These are phyloP conservation scores for Gnaphalium uliginosum DNA, from an alignment of 129 eudicot species.

Conservation along the genomic window DNA sequence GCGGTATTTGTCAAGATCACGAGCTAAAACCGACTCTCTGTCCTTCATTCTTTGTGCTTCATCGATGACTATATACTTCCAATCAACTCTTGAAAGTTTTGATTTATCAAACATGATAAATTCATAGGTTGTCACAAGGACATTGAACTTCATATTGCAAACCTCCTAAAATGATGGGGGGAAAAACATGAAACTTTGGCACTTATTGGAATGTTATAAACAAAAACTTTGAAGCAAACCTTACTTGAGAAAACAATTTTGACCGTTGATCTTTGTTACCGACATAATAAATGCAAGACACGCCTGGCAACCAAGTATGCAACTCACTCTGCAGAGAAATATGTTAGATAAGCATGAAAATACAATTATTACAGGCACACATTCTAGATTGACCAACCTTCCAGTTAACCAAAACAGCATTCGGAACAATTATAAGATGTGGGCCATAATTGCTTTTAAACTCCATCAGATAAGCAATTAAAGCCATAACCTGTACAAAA, in stretches of 20 bases:
- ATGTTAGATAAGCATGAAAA: conserved; percentile 20
- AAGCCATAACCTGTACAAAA: conserved; percentile 80
- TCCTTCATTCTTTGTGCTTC: conserved; percentile 99
- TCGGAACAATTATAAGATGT: conserved; percentile 96
- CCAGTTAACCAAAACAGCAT: conserved; percentile 98
- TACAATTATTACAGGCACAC: background rate
- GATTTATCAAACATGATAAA: conserved; percentile 92
- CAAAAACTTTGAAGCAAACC: conserved; percentile 16
- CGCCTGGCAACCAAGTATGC: conserved; percentile 89
- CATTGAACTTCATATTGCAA: conserved; percentile 80
- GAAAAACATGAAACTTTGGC: background rate
- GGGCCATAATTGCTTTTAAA: conserved; percentile 97
- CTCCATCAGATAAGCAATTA: conserved; percentile 97
- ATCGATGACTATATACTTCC: conserved; percentile 97
- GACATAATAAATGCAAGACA: conserved; percentile 87
- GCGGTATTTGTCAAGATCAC: conserved; percentile 95
- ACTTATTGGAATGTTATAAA: background rate
- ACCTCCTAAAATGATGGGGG: conserved; percentile 61
- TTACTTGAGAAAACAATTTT: conserved; percentile 92
- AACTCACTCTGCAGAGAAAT: conserved; percentile 75
- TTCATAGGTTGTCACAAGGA: conserved; percentile 96
- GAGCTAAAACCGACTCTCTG: conserved; percentile 95
- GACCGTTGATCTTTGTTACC: conserved; percentile 89
- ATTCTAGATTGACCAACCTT: conserved; percentile 52
- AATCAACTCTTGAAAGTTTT: conserved; percentile 89